phyloP scores from a whole-genome alignment of 441 rosid genomes.

The Syzygium syzygioides region DNA sequence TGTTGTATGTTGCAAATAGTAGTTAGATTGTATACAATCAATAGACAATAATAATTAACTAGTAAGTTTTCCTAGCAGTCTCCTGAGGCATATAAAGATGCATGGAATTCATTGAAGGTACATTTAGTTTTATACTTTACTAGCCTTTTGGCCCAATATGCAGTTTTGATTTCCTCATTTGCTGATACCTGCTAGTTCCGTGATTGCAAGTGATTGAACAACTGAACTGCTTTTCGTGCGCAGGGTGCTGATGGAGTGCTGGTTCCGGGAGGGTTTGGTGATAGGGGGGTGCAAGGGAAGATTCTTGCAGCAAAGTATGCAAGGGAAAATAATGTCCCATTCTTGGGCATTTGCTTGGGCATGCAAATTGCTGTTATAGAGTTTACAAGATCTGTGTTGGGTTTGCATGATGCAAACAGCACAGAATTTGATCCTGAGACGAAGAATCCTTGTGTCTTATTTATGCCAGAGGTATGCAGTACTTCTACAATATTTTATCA shows the following conservation, averaged over 20 bases:
- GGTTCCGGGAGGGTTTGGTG: slow-evolving; percentile 98
- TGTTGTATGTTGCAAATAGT: not conserved
- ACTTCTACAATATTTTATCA: not conserved
- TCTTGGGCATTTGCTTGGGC: slow-evolving; percentile 92
- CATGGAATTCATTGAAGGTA: slow-evolving; percentile 66
- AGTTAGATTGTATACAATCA: not conserved
- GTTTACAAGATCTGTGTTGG: slow-evolving; percentile 70
- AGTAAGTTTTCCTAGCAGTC: slow-evolving; percentile 8
- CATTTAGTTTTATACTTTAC: not conserved
- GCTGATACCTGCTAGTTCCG: not conserved
- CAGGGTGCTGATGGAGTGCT: slow-evolving; percentile 93
- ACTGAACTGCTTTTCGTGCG: not conserved
- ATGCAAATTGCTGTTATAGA: slow-evolving; percentile 98
- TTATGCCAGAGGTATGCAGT: slow-evolving; percentile 85
- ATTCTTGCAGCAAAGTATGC: slow-evolving; percentile 85
- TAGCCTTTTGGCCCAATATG: not conserved
- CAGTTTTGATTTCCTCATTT: not conserved
- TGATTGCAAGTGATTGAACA: not conserved
- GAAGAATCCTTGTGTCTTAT: slow-evolving; percentile 73
- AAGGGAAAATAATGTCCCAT: slow-evolving; percentile 82
- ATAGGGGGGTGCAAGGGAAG: slow-evolving; percentile 94
- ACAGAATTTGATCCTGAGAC: slow-evolving; percentile 75
- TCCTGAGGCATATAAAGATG: slow-evolving; percentile 53
- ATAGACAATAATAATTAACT: not conserved
- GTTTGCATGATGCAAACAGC: slow-evolving; percentile 79